phyloP scores from a whole-genome alignment of 129 eudicot species.

The Tagetes erecta region DNA sequence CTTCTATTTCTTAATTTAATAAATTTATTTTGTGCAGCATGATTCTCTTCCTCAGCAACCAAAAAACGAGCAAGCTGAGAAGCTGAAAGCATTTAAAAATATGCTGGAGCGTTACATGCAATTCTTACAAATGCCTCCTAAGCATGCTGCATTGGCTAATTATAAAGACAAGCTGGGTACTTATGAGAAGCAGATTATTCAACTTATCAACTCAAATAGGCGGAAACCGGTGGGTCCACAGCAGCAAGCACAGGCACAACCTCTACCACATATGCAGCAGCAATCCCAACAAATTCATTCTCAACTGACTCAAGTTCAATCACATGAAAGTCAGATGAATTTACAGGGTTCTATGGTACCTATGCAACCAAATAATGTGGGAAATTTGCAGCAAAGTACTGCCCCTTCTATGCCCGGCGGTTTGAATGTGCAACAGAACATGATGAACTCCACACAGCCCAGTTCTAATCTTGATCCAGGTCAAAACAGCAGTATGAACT shows the following conservation, averaged over 20 bases:
- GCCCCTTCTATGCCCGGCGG: conserved; percentile 49
- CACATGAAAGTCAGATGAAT: conserved; percentile 67
- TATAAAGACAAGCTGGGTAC: conserved; percentile 64
- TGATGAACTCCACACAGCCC: conserved; percentile 54
- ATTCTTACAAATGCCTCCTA: conserved; percentile 51
- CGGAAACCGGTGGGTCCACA: conserved; percentile 55
- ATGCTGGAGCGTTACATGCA: conserved; percentile 75
- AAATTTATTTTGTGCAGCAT: conserved; percentile 48
- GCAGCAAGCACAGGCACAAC: conserved; percentile 66
- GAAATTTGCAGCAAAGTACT: conserved; percentile 63
- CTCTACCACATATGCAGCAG: conserved; percentile 70
- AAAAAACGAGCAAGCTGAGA: conserved; percentile 60
- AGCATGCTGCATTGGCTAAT: conserved; percentile 42
- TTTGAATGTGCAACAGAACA: conserved; percentile 57
- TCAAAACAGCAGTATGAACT: conserved; percentile 54
- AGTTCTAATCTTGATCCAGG: conserved; percentile 61
- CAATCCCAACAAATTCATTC: conserved; percentile 70
- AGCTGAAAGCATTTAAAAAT: conserved; percentile 58
- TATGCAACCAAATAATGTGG: conserved; percentile 63
- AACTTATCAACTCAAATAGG: conserved; percentile 59
- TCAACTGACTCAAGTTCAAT: conserved; percentile 65
- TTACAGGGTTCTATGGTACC: conserved; percentile 50
- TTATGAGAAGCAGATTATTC: conserved; percentile 69
- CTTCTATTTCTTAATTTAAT: not conserved
- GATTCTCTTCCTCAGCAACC: conserved; percentile 80